phyloP scores from a whole-genome alignment of 2,329 filamentous ascomycete species.

The Rhynchosporium graminicola region DNA sequence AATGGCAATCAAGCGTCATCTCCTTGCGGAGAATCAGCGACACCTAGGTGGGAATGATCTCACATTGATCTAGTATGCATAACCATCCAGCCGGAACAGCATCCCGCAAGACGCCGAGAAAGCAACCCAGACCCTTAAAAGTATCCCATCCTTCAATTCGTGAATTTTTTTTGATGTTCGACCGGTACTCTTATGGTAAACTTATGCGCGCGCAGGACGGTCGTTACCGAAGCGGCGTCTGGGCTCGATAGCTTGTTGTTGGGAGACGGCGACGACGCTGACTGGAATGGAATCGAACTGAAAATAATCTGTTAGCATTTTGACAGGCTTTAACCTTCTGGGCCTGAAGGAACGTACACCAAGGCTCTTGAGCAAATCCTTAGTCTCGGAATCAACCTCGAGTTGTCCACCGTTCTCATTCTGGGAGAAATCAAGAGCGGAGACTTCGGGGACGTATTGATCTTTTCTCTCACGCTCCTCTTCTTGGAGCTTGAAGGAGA shows the following conservation, averaged over 20 bases:
- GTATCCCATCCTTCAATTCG: conserved; percentile 17
- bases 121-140: conserved; percentile 13
- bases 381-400: conserved; percentile 95
- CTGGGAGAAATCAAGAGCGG: conserved; percentile 96
- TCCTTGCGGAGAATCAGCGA: conserved; percentile 75
- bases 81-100: conserved; percentile 22
- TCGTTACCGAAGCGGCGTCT: conserved; percentile 71
- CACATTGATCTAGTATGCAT: conserved; percentile 57
- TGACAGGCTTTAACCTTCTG: not conserved
- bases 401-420: conserved; percentile 84
- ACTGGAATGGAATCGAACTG: conserved; percentile 97
- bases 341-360: conserved; percentile 69
- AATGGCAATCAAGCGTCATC: conserved; percentile 95
- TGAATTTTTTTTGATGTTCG: conserved; percentile 8
- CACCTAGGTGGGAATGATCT: conserved; percentile 73
- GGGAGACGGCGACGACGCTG: conserved; percentile 88
- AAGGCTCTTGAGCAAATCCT: conserved; percentile 97
- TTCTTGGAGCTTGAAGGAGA: conserved; percentile 99
- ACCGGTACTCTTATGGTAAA: conserved; percentile 12
- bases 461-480: conserved; percentile 99
- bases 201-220: conserved; percentile 54
- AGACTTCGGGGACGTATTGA: conserved; percentile 99
- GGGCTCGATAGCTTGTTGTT: conserved; percentile 84
- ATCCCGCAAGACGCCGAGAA: conserved; percentile 34
- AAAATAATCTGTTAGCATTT: conserved; percentile 38